Base-by-base conservation (phyloP, 371 early-diverging fungal species). In the Modicella reniformis region DNA sequence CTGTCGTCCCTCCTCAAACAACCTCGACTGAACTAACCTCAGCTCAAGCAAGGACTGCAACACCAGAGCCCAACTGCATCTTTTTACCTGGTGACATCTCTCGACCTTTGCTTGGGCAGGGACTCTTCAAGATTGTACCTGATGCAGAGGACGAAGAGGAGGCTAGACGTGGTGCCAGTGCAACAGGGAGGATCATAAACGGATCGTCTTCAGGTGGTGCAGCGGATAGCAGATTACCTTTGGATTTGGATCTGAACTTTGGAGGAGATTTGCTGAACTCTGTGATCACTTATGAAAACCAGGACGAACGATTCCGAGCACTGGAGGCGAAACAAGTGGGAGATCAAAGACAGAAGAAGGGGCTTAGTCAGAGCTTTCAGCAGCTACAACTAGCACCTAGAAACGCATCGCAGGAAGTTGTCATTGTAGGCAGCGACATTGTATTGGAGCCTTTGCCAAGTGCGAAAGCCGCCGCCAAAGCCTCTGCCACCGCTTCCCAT, bases 401-500 rank as follows among this genome's bases (percentile, higher is more conserved):
- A 6, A 23, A 26, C 23, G 28, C 37, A 19, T 47, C 32, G 3
- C 33, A 19, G 50, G 57, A 51, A 26, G 37, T 69, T 2, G 79
- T 77, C 47, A 77, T 77, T 72, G 79, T 77, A 4, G 79, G 79
- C 25, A 77, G 79, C 47, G 79, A 77, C 34, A 72, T 77, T 34
- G 79, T 77, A 0, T 55, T 77, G 30, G 72, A 77, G 44, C 79
- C 79, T 12, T 59, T 77, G 37, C 79, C 79, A 19, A 77, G 79
- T 55, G 70, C 48, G 2, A 75, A 71, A 49, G 76, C 76, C 0
- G 69, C 62, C 5, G 65, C 61, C 3, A 65, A 58, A 32, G 47
- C 65, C 17, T n/a, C 63, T 23, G 33, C 40, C 12, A 50, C 28
- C 9, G 2, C 21, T 6, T 23, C 21, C 6, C 47, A 28, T 19